These are phyloP conservation scores for Paecilomyces sp. DNA, from an alignment of 2,329 filamentous ascomycete species.

Conservation along the genomic window DNA sequence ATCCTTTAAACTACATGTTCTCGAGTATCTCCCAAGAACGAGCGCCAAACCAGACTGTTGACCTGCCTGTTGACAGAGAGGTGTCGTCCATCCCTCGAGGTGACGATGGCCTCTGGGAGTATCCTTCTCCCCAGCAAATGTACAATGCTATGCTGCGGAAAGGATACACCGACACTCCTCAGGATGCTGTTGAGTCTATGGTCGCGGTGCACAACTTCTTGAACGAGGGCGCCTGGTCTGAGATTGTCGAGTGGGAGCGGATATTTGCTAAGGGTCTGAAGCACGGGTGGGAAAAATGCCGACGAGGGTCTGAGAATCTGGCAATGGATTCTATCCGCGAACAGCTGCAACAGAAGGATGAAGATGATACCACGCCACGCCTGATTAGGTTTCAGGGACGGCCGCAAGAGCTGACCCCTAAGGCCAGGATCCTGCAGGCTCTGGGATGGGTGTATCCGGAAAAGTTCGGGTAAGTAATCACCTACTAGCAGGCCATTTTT, in stretches of 20 bases:
- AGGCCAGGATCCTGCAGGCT: slow-evolving; percentile 75
- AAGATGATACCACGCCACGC: slow-evolving; percentile 51
- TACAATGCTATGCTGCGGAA: slow-evolving; percentile 97
- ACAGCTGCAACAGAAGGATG: slow-evolving; percentile 29
- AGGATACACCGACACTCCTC: slow-evolving; percentile 88
- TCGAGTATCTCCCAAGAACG: slow-evolving; percentile 72
- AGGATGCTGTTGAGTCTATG: slow-evolving; percentile 92
- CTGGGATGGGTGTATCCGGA: slow-evolving; percentile 72
- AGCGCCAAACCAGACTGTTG: slow-evolving; percentile 63
- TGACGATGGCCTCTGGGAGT: slow-evolving; percentile 84
- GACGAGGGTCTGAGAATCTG: slow-evolving; percentile 63
- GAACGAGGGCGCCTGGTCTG: slow-evolving; percentile 94
- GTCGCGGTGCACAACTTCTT: slow-evolving; percentile 96
- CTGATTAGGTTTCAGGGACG: slow-evolving; percentile 83
- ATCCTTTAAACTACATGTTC: slow-evolving; percentile 95
- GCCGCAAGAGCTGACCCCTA: slow-evolving; percentile 83
- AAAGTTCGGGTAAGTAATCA: slow-evolving; percentile 60
- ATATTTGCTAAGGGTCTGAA: slow-evolving; percentile 69
- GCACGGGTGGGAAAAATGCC: slow-evolving; percentile 67
- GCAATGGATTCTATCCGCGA: slow-evolving; percentile 48
- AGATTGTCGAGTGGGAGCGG: slow-evolving; percentile 90
- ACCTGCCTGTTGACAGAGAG: slow-evolving; percentile 74
- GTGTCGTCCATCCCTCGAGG: slow-evolving; percentile 86
- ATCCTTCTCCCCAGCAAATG: slow-evolving; percentile 98
- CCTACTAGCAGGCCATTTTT: neutral